Conservation (phyloP, 129 eudicot genomes). For the Flaveria ramosissima region DNA sequence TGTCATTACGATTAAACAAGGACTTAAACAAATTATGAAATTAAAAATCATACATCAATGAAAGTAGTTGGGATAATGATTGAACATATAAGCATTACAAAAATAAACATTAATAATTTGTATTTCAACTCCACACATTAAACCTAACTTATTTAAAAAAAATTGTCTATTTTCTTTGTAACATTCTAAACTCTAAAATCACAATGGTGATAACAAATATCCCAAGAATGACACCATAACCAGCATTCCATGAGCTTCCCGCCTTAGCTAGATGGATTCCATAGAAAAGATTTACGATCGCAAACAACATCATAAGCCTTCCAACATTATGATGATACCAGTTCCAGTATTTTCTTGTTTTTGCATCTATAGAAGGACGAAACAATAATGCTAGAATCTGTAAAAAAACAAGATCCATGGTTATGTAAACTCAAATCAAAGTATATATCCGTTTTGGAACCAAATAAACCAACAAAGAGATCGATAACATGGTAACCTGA, state of each 20-base stretch:
- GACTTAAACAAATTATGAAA: background rate
- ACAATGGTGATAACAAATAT: constrained; percentile 35
- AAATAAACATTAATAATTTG: background rate
- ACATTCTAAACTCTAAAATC: constrained; percentile 49
- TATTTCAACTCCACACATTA: background rate
- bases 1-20: too few species aligned
- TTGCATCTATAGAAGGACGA: constrained; percentile 66
- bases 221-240: constrained; percentile 48
- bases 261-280: constrained; percentile 74
- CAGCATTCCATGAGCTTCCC: constrained; percentile 60
- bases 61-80: background rate
- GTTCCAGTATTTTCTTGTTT: constrained; percentile 77
- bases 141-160: constrained; percentile 1
- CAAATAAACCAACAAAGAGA: background rate
- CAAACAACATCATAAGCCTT: constrained; percentile 47
- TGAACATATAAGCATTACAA: background rate
- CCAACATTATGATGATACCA: constrained; percentile 77
- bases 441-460: background rate
- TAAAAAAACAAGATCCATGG: background rate
- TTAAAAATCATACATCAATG: background rate
- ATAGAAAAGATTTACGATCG: constrained; percentile 64
- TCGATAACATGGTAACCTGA: constrained; percentile 47
- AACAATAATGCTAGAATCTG: constrained; percentile 67
- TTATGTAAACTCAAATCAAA: background rate
- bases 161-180: constrained; percentile 32